Evolutionary conservation across 2,329 filamentous ascomycete species (phyloP).

Genomic region (Diaporthe batatas): DNA sequence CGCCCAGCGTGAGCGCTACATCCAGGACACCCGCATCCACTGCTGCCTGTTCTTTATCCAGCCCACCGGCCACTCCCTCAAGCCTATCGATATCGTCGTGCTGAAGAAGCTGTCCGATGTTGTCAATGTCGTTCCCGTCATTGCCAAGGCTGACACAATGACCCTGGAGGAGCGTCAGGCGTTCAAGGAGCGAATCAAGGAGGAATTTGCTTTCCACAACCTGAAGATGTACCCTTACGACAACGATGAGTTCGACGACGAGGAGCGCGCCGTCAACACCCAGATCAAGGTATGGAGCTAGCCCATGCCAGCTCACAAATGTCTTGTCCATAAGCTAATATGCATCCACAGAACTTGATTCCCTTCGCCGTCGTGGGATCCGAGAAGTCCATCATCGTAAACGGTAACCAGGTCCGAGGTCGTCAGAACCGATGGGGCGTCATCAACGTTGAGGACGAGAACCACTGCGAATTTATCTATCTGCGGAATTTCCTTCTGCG

Average conservation of each 20-base stretch:
- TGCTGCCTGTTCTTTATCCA: constrained; percentile 99
- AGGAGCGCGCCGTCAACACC: constrained; percentile 92
- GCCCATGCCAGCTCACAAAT: neutral
- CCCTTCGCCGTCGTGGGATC: constrained; percentile 98
- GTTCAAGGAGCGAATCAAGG: constrained; percentile 99
- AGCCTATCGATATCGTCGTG: constrained; percentile 99
- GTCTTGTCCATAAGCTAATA: constrained; percentile 51
- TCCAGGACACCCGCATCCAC: constrained; percentile 99
- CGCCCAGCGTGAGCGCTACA: constrained; percentile 98
- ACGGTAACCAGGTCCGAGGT: constrained; percentile 96
- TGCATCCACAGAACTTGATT: constrained; percentile 78
- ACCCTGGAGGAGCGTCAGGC: constrained; percentile 94
- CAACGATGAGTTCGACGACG: constrained; percentile 97
- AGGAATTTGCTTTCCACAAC: constrained; percentile 99
- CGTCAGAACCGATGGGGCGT: constrained; percentile 99
- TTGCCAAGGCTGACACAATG: constrained; percentile 97
- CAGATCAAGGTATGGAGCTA: constrained; percentile 86
- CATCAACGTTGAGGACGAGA: constrained; percentile 99
- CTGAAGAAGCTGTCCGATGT: constrained; percentile 99
- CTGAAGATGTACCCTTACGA: constrained; percentile 99
- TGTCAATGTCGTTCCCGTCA: constrained; percentile 98
- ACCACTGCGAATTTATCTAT: constrained; percentile 99
- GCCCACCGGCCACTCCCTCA: constrained; percentile 96
- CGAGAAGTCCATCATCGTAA: constrained; percentile 97
- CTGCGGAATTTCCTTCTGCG: constrained; percentile 98